A percentile compares a stretch with the other conserved stretches of the same genome.
phyloP scores from a whole-genome alignment of 345 rosid genomes.

The Noccaea bulbosa region DNA sequence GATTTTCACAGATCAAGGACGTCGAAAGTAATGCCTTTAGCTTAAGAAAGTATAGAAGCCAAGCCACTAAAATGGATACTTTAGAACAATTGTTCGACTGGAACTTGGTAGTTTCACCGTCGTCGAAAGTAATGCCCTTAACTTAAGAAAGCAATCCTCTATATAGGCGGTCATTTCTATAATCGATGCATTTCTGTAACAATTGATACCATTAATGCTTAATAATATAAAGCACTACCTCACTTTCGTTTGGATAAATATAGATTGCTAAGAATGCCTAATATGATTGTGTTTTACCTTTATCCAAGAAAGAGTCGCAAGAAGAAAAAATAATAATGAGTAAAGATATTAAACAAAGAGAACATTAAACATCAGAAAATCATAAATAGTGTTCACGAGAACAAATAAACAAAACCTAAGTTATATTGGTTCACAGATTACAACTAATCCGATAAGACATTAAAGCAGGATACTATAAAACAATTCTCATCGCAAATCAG shows the following conservation, averaged over 20 bases:
- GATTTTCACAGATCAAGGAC: neutral
- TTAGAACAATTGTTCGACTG: neutral
- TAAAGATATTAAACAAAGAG: neutral
- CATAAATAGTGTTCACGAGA: neutral
- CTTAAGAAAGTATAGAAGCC: neutral
- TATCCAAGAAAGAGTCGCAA: neutral
- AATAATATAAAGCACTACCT: neutral
- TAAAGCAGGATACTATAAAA: constrained; percentile 5
- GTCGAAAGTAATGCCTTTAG: too few species aligned
- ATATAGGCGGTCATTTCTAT: neutral
- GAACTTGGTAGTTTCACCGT: neutral
- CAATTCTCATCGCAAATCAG: constrained; percentile 7
- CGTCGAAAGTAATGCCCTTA: neutral
- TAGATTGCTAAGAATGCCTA: neutral
- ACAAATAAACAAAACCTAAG: constrained; percentile 3
- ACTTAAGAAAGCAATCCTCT: neutral
- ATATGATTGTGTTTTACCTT: neutral
- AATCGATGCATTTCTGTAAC: neutral
- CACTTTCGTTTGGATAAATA: constrained; percentile 1
- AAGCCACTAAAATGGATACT: neutral
- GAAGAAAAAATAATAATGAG: neutral
- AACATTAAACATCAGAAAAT: neutral
- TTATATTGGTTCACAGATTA: constrained; percentile 4
- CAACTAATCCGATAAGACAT: neutral
- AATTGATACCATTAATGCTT: neutral